These are phyloP conservation scores for Chaetomium olivaceum DNA, from an alignment of 2,329 filamentous ascomycete genomes.

Conservation along the genomic window DNA sequence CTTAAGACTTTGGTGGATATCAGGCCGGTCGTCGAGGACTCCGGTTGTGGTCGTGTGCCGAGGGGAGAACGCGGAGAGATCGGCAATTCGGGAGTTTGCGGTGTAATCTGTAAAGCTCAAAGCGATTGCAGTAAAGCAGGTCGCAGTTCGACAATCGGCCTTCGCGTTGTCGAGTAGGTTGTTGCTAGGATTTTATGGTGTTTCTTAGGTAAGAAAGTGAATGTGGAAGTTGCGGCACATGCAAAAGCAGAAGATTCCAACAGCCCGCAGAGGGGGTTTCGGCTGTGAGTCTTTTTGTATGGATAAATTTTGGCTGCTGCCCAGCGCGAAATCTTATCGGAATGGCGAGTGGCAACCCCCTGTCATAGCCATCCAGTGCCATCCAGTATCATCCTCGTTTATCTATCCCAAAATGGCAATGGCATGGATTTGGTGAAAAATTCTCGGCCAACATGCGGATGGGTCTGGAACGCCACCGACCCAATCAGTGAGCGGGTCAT, in stretches of 20 bases:
- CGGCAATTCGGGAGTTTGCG: constrained; percentile 2
- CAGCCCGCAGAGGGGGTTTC: constrained; percentile 8
- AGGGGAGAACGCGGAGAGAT: constrained; percentile 10
- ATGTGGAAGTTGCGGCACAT: constrained; percentile 22
- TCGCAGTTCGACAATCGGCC: constrained; percentile 26
- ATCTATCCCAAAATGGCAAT: constrained; percentile 16
- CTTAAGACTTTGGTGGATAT: background rate
- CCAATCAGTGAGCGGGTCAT: constrained; percentile 15
- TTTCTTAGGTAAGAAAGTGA: constrained; percentile 8
- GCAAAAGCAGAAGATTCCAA: constrained; percentile 16
- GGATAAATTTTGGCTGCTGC: constrained; percentile 18
- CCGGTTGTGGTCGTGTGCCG: constrained; percentile 24
- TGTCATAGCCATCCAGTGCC: background rate
- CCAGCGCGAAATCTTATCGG: constrained; percentile 30
- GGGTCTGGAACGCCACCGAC: constrained; percentile 8
- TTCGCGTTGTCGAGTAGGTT: constrained; percentile 29
- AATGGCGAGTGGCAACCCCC: constrained; percentile 18
- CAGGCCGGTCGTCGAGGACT: constrained; percentile 17
- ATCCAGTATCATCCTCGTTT: constrained; percentile 6
- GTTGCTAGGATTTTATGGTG: background rate
- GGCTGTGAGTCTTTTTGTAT: constrained; percentile 26
- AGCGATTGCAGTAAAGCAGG: constrained; percentile 11
- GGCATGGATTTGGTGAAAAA: constrained; percentile 26
- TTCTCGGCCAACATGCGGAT: constrained; percentile 23
- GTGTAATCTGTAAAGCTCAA: background rate